Conservation (phyloP, 495 filamentous ascomycete genomes). For the Penicillium waksmanii region DNA sequence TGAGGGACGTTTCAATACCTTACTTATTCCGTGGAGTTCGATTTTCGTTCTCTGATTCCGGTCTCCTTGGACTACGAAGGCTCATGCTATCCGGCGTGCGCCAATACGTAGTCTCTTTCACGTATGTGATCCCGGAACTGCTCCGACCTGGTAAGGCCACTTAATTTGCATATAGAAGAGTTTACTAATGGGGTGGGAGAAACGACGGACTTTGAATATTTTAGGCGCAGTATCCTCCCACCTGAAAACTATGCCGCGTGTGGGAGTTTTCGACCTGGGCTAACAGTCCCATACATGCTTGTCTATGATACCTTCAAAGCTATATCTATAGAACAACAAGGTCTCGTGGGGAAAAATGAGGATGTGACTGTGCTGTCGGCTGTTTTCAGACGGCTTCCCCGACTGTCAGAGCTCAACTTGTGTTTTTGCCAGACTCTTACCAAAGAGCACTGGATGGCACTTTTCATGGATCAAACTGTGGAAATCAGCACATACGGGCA, state of each 20-base stretch:
- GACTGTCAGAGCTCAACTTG: not conserved
- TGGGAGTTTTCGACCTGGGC: too few relatives aligned
- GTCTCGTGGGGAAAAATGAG: not conserved
- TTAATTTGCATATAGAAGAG: not conserved
- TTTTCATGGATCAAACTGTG: not conserved
- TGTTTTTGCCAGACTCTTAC: conserved; percentile 8
- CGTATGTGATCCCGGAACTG: not conserved
- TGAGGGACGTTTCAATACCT: not conserved
- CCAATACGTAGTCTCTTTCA: not conserved
- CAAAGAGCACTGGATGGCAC: conserved; percentile 6
- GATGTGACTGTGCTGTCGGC: not conserved
- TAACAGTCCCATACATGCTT: not conserved
- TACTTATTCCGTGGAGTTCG: conserved; percentile 5
- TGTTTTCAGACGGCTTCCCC: not conserved
- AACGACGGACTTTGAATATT: not conserved
- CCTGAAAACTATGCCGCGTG: not conserved
- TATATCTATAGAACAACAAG: not conserved
- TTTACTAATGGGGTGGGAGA: not conserved
- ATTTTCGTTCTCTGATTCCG: conserved; percentile 9
- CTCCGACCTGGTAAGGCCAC: not conserved
- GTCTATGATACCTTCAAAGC: not conserved
- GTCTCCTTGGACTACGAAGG: not conserved
- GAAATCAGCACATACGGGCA: not conserved
- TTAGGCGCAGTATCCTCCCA: not conserved
- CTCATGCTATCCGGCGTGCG: not conserved